Evolutionary conservation across 1,139 yeast species (phyloP), one percentile per base, ranked within the genome.

Genomic region (Saccharomycopsis hybrid): DNA sequence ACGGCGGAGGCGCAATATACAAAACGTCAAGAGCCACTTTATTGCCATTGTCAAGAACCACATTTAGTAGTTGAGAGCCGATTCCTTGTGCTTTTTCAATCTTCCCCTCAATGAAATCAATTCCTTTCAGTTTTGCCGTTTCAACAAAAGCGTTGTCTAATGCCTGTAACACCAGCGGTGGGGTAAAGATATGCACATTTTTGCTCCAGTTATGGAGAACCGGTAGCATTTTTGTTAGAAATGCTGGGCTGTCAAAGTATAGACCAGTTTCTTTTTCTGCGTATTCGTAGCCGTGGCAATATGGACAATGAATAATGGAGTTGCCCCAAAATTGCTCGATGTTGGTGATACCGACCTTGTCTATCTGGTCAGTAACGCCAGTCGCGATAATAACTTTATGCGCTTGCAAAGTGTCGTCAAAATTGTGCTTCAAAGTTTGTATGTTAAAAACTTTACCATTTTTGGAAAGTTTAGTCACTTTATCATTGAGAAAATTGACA

Each of bases 281-380:
- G 29, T 38, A 50, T 36, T 50, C 53, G n/a, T 9, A 27, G 2
- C 53, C 53, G 37, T 48, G 51, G 30, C 51, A 48, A 31, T 9
- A 48, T n/a, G 51, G 51, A 44, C 51, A 51, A 4, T 32, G 13
- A 32, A 47, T 40, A 5, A 43, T 31, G 5, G 51, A 41, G 24
- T 50, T 50, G 7, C 54, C 54, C 54, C 54, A 48, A 42, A 45
- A 48, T 3, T 48, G 35, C 9, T 41, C 37, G 13, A 51, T 32
- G 29, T 36, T 36, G 24, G 46, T 41, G n/a, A 51, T 44, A n/a
- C 41, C 18, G 4, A 37, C 5, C 2, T 41, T 32, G 8, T 41
- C 46, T 24, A 51, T 44, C 3, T 44, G n/a, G 39, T 51, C 52
- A 38, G 36, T 28, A 2, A 46, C 4, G 2, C 54, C 54, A 7